Evolutionary conservation across 2,329 filamentous ascomycete genomes (phyloP).

Genomic region (Xylaria sp.): DNA sequence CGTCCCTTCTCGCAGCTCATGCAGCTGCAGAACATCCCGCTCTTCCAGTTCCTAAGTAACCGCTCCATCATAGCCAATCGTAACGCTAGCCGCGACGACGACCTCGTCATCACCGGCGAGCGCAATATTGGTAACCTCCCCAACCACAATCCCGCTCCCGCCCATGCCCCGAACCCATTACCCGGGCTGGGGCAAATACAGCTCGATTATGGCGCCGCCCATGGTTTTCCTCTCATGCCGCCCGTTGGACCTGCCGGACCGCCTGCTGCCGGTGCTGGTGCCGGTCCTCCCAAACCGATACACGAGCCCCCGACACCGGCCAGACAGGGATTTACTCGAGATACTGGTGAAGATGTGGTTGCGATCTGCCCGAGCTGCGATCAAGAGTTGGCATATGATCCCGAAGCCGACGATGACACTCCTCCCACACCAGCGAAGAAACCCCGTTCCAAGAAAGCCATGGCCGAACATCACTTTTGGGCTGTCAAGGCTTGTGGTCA

Average conservation of each 20-base stretch:
- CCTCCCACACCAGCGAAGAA: conserved; percentile 51
- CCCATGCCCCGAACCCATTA: neutral
- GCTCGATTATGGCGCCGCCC: conserved; percentile 42
- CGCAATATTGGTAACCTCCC: conserved; percentile 31
- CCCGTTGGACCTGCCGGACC: neutral
- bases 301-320: conserved; percentile 74
- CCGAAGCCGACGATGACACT: conserved; percentile 52
- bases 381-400: conserved; percentile 81
- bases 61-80: conserved; percentile 26
- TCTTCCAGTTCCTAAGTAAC: conserved; percentile 36
- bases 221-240: conserved; percentile 37
- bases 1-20: conserved; percentile 35
- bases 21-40: conserved; percentile 38
- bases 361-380: conserved; percentile 89
- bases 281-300: conserved; percentile 53
- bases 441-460: conserved; percentile 59
- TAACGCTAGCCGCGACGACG: conserved; percentile 39
- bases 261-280: conserved; percentile 2
- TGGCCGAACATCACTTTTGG: conserved; percentile 87
- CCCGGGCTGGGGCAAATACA: conserved; percentile 36
- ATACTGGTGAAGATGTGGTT: conserved; percentile 75
- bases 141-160: conserved; percentile 12
- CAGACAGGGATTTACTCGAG: conserved; percentile 81
- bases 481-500: conserved; percentile 91
- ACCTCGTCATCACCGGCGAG: conserved; percentile 43